Base-by-base conservation (phyloP, 176 grass and related monocot genomes). In the Miscanthus lutarioriparius region DNA sequence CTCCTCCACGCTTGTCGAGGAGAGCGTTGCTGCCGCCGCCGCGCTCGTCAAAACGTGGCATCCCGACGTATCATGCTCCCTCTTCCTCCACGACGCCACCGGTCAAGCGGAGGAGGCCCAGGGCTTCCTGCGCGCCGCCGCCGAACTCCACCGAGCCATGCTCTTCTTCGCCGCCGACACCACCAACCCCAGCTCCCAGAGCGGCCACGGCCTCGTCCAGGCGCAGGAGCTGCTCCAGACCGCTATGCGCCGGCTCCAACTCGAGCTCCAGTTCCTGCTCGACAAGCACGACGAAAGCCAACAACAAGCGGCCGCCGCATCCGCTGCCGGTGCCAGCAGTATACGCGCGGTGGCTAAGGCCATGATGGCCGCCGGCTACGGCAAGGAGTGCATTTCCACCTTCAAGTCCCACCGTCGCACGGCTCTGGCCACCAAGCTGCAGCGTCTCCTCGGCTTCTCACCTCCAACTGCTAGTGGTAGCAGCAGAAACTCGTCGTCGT, bases 331-430 rank as follows among this genome's bases (percentile, higher is more conserved):
- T 45, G 44, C 44, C 44, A 45, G 45, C 45, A 51, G 27, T 0
- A 56, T 85, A 12, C 77, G 80, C 71, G 72, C 62, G 1, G 78
- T 83, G 2, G 89, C 77, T 3, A 25, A 87, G 58, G 80, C 86
- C 40, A 97, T 97, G 95, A 75, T 92, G 72, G 71, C 90, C 54
- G 87, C 92, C 1, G 92, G 95, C 0, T 97, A 97, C 15, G 88
- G 92, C 69, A 88, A 83, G 83, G 92, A 97, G 90, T 97, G 92
- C 58, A 30, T 97, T 4, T 48, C 75, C n/a, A 78, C 82, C 32
- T 97, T 89, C 81, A 91, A 91, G 74, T 62, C 58, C 38, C 79
- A 67, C 35, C 90, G 95, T 3, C 90, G 86, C 1, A 15, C 86
- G 0, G 79, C 82, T 26, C 54, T 97, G 16, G 67, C 68, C 20